Evolutionary conservation across 805 yeast genomes (phyloP).

Genomic region (Hanseniaspora hatyaiensis): DNA sequence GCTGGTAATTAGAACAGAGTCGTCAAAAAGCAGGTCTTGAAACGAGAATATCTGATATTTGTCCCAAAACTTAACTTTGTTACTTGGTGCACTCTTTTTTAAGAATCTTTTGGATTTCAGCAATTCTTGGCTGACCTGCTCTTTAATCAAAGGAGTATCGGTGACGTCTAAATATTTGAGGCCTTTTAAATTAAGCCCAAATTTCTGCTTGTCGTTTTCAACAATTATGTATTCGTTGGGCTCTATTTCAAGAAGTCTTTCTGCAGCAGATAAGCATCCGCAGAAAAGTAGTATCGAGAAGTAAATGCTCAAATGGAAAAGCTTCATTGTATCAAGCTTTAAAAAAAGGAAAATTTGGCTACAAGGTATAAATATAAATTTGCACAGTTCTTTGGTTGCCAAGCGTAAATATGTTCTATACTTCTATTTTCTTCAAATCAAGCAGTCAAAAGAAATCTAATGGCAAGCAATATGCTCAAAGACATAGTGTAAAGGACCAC

Average conservation of each 20-base stretch:
- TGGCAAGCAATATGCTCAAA: too few species aligned
- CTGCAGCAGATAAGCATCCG: neutral
- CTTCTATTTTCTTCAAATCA: too few species aligned
- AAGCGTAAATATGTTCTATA: too few species aligned
- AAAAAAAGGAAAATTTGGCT: too few species aligned
- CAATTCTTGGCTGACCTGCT: too few species aligned
- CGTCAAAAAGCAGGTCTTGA: slow-evolving; percentile 14
- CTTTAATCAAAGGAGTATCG: neutral
- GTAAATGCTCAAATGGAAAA: neutral
- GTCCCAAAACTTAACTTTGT: neutral
- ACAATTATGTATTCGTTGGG: neutral
- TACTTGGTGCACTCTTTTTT: neutral
- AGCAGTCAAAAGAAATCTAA: too few species aligned
- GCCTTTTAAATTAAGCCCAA: neutral
- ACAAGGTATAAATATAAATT: too few species aligned
- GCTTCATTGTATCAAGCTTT: too few species aligned
- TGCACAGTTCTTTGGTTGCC: too few species aligned
- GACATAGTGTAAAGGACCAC: too few species aligned
- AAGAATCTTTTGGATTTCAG: neutral
- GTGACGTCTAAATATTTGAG: neutral
- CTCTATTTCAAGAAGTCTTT: slow-evolving; percentile 2
- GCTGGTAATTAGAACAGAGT: slow-evolving; percentile 5
- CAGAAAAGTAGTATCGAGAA: neutral
- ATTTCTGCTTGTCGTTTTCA: slow-evolving; percentile 2
- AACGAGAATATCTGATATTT: slow-evolving; percentile 9